Conservation (phyloP, 163 green algal genomes). For the Picocystis sp. region DNA sequence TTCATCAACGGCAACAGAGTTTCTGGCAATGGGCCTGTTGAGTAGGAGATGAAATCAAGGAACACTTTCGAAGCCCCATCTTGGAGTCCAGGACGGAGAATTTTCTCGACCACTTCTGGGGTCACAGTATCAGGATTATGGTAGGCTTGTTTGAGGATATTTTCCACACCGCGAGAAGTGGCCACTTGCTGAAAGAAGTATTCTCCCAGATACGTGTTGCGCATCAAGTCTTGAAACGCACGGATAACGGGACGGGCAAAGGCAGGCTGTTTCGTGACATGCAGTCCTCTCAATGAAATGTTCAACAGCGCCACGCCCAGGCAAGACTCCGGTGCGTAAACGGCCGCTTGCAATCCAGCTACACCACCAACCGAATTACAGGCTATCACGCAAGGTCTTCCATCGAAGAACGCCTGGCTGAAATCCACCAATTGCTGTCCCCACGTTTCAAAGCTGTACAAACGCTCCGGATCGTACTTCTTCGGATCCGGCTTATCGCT, state of each 20-base stretch:
- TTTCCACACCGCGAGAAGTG: conserved; percentile 1
- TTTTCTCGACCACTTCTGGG: conserved; percentile 82
- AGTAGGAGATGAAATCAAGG: conserved; percentile 95
- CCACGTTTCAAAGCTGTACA: conserved; percentile 79
- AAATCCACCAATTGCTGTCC: conserved; percentile 29
- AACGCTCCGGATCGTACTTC: conserved; percentile 3
- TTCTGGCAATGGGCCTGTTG: conserved; percentile 66
- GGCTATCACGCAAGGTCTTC: conserved; percentile 43
- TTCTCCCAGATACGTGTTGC: conserved; percentile 46
- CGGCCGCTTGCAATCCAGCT: conserved; percentile 46
- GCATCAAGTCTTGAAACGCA: conserved; percentile 59
- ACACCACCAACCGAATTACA: conserved; percentile 83
- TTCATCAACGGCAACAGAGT: conserved; percentile 38
- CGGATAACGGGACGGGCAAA: conserved; percentile 52
- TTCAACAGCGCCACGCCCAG: conserved; percentile 59
- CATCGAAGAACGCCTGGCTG: conserved; percentile 22
- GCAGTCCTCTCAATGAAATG: conserved; percentile 61
- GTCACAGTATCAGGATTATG: conserved; percentile 42
- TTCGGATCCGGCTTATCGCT: conserved; percentile 62
- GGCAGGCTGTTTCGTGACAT: conserved; percentile 53
- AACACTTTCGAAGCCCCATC: conserved; percentile 79
- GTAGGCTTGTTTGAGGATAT: conserved; percentile 20
- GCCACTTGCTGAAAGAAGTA: conserved; percentile 53
- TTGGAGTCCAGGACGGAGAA: conserved; percentile 64
- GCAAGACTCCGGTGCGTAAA: conserved; percentile 26